Base-by-base conservation (phyloP, 1,284 basidiomycete genomes). In the Termitomyces sp. region DNA sequence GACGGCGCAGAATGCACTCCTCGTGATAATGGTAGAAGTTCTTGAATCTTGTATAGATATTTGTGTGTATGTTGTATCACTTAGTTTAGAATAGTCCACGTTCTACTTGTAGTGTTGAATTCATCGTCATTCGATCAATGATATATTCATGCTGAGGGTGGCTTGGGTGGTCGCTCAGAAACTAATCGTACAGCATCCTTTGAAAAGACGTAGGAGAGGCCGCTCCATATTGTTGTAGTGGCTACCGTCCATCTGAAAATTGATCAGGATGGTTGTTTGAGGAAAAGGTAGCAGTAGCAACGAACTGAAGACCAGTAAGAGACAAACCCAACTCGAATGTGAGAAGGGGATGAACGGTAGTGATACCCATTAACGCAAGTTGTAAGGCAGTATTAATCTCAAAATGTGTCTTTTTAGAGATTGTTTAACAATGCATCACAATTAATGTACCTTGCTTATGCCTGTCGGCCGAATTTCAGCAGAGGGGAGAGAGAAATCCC, bases 321-420 rank as follows among this genome's bases (percentile, higher is more conserved):
- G 80, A 75, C 28, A 77, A 49, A 3, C 71, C 70, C 3, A 91
- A 69, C 44, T 88, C 81, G 39, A 83, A 68, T 0, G 88, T 83
- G 1, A 94, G 67, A 30, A 98, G 74, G 0, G 95, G 95, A 46
- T 84, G 84, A 45, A 97, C 75, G 0, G 94, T 97, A 1, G 93
- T 92, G 0, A 78, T 69, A 1, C 93, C 95, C 86, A 99, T 96
- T 10, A 98, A 77, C 3, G 89, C 67, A 5, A 99, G 82, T 70
- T 99, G 96, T 2, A 98, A 78, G 6, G 90, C 89, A 0, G 96
- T 99, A 68, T 99, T 99, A 63, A 92, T 79, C 90, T 96, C 38
- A 6, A 30, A 15, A 24, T 21, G 24, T 10, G 9, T n/a, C 6
- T 5, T 44, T 44, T 17, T 33, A 19, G 26, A 33, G 5, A 26